Evolutionary conservation across 2,329 filamentous ascomycete species (phyloP).

Genomic region (Zymoseptoria ardabiliae): DNA sequence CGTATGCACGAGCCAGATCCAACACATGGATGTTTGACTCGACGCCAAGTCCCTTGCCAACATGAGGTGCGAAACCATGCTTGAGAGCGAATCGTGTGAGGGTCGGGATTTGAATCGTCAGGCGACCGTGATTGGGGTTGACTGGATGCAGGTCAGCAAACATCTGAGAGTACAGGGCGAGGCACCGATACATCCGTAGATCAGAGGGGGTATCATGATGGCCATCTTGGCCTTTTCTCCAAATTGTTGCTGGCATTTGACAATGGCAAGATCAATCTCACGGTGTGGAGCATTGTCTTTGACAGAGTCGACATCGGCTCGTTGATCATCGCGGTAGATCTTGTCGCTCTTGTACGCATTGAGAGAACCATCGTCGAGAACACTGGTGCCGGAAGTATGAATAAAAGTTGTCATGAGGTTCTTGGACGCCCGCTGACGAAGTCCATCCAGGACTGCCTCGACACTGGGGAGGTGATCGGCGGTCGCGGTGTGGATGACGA

Average conservation of each 20-base stretch:
- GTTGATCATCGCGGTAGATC: slow-evolving; percentile 39
- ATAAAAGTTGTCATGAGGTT: slow-evolving; percentile 41
- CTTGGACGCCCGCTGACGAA: slow-evolving; percentile 33
- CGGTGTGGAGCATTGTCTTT: slow-evolving; percentile 40
- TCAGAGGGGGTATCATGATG: slow-evolving; percentile 43
- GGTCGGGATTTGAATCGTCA: slow-evolving; percentile 44
- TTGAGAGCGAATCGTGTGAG: slow-evolving; percentile 43
- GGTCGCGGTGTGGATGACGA: slow-evolving; percentile 44
- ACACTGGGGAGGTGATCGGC: slow-evolving; percentile 43
- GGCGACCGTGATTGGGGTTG: slow-evolving; percentile 32
- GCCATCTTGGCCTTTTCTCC: slow-evolving; percentile 38
- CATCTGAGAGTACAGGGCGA: neutral
- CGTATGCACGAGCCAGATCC: slow-evolving; percentile 42
- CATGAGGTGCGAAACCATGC: slow-evolving; percentile 40
- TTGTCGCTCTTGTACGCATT: slow-evolving; percentile 32
- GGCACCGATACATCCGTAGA: slow-evolving; percentile 36
- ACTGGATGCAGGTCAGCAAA: slow-evolving; percentile 1
- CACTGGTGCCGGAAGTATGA: slow-evolving; percentile 41
- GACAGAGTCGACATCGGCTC: slow-evolving; percentile 35
- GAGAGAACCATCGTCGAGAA: slow-evolving; percentile 33
- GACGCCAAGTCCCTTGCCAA: slow-evolving; percentile 38
- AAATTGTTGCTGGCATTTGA: slow-evolving; percentile 32
- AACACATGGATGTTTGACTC: slow-evolving; percentile 41
- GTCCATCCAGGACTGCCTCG: slow-evolving; percentile 39
- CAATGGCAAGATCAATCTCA: slow-evolving; percentile 40